These are phyloP conservation scores for Sclerotiophoma versabilis DNA, from an alignment of 2,329 filamentous ascomycete species.

Conservation along the genomic window DNA sequence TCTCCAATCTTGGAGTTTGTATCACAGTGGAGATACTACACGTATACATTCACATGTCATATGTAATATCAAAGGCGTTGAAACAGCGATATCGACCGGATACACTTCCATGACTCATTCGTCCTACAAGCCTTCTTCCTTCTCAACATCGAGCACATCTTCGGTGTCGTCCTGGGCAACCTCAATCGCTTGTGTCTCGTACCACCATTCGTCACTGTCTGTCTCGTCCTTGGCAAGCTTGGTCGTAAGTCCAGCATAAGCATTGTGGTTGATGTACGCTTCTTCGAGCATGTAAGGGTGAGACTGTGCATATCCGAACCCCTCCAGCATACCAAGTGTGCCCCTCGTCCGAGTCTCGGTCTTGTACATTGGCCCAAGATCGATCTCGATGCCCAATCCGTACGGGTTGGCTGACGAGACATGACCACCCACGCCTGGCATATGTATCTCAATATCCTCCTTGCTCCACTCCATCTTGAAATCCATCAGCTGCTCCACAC, in stretches of 20 bases:
- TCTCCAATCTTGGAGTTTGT: no score
- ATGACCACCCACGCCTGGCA: neutral
- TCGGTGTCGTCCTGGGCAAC: neutral
- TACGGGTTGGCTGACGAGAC: neutral
- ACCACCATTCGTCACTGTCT: neutral
- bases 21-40: no score
- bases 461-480: neutral
- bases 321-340: neutral
- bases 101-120: neutral
- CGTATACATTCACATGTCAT: neutral
- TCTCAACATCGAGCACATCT: neutral
- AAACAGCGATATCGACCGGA: neutral
- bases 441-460: neutral
- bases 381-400: neutral
- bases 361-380: neutral
- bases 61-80: neutral
- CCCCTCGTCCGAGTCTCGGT: neutral
- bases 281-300: conserved; percentile 2
- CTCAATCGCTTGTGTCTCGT: neutral
- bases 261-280: neutral
- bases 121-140: neutral
- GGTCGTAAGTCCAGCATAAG: neutral
- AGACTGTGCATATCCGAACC: neutral
- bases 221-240: neutral
- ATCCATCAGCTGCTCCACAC: neutral